These are phyloP conservation scores for Thraustochytrium sp. DNA, from an alignment of 352 stramenopile genomes.

Conservation along the genomic window DNA sequence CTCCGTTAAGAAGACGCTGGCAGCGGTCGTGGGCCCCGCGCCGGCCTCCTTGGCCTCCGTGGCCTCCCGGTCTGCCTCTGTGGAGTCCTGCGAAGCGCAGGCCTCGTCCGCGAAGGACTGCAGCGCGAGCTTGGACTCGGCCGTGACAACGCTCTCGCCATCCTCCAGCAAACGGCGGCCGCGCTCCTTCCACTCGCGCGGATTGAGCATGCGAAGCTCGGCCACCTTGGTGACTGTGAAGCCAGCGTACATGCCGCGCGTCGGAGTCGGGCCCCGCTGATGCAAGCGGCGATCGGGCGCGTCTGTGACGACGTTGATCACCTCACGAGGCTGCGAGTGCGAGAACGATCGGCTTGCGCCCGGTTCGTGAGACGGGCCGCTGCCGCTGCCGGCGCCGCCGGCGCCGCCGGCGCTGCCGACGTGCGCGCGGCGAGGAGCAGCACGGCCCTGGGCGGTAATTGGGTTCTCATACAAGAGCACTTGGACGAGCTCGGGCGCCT, in stretches of 20 bases:
- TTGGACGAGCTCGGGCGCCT: slow-evolving; percentile 1
- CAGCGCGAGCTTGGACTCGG: neutral
- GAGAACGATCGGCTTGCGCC: too few relatives aligned
- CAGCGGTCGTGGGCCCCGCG: neutral
- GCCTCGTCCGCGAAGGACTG: neutral
- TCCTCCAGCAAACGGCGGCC: neutral
- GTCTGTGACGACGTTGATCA: slow-evolving; percentile 33
- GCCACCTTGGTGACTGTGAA: neutral
- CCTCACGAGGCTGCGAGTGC: neutral
- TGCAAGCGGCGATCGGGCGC: neutral
- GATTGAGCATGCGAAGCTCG: slow-evolving; percentile 8
- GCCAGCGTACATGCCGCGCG: neutral
- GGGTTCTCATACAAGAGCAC: slow-evolving; percentile 32
- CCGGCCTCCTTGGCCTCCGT: neutral
- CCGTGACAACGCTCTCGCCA: neutral
- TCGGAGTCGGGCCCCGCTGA: neutral
- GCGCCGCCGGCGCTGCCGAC: neutral
- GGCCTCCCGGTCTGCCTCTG: neutral
- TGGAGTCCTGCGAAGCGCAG: neutral
- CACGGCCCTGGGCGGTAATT: neutral
- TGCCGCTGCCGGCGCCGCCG: too few relatives aligned
- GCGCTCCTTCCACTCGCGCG: neutral
- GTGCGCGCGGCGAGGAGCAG: neutral
- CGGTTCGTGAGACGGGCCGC: too few relatives aligned
- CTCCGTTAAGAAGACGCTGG: slow-evolving; percentile 18